Evolutionary conservation across 371 early-diverging fungal genomes (phyloP), one percentile per base, ranked within the genome.

Genomic region (Fennellomyces sp.): DNA sequence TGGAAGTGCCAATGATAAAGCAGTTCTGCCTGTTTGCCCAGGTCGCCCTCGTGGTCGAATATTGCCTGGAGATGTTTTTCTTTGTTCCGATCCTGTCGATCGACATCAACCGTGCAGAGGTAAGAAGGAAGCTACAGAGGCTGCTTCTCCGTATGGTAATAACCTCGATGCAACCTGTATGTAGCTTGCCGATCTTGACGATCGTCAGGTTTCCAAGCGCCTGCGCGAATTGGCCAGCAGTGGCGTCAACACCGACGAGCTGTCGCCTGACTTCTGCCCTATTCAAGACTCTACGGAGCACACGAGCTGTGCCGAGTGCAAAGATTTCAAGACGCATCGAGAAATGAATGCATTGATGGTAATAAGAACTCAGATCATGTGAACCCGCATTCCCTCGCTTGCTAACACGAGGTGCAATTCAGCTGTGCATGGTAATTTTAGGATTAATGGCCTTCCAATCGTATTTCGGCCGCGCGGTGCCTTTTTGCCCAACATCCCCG

Each of bases 31-130:
- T 87, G 0, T 89, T 90, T 65, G 81, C 81, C 0, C 72, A 76
- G 8, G 69, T 87, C 11, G 84, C 89, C 10, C 74, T 92, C 25
- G 70, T 86, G 5, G 83, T 92, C 59, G 89, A 87, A 48, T 90
- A 84, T 59, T 65, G 87, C 29, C 63, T 92, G 56, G 88, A 88
- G 59, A 77, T 91, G 67, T 87, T 91, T 2, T 89, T 92, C 57
- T 92, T 89, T 62, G 72, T 83, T 27, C 78, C 88, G 2, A 83
- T 88, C 38, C 71, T 92, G n/a, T 81, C 91, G 0, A 88, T 92
- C 59, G 91, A 92, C 81, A 85, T 91, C 42, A 79, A 84, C 25
- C 80, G 91, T 42, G 68, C 88, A 35, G 91, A 91, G 76, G 78
- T 90, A 53, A 13, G 39, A n/a, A 12, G 12, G 10, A 41, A 41